Percentiles rank a stretch among this genome's conserved stretches.
These are phyloP conservation scores for Cicer chorassanicum DNA, from an alignment of 306 rosid species.

Conservation along the genomic window DNA sequence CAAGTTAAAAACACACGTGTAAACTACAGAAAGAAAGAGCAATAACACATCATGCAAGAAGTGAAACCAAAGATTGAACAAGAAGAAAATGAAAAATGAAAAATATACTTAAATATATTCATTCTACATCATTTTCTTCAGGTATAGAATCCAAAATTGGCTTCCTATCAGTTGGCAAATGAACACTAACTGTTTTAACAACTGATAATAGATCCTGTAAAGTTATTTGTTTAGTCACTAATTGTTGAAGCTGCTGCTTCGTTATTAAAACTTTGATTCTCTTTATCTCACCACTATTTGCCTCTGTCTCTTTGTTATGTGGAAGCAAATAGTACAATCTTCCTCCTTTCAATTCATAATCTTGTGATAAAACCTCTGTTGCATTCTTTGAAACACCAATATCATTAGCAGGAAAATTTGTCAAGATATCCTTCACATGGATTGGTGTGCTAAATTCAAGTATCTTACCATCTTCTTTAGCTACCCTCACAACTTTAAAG, in stretches of 20 bases:
- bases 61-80: slow-evolving; percentile 36
- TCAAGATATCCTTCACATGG: slow-evolving; percentile 60
- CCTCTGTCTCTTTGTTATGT: slow-evolving; percentile 12
- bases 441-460: slow-evolving; percentile 55
- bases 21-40: no score
- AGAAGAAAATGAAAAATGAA: neutral
- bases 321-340: slow-evolving; percentile 63
- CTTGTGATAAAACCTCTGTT: slow-evolving; percentile 50
- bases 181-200: slow-evolving; percentile 31
- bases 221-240: slow-evolving; percentile 61
- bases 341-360: slow-evolving; percentile 61
- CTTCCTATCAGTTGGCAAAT: slow-evolving; percentile 46
- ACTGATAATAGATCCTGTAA: slow-evolving; percentile 53
- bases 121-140: slow-evolving; percentile 53
- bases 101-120: slow-evolving; percentile 1
- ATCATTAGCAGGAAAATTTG: slow-evolving; percentile 45
- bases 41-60: slow-evolving; percentile 27
- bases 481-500: slow-evolving; percentile 50
- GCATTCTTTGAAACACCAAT: slow-evolving; percentile 55
- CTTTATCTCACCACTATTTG: slow-evolving; percentile 42
- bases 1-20: no score
- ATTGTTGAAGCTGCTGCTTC: slow-evolving; percentile 64
- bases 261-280: slow-evolving; percentile 71
- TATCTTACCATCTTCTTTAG: slow-evolving; percentile 62
- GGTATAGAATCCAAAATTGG: slow-evolving; percentile 68